Percentiles rank a stretch among this genome's conserved stretches.
Evolutionary conservation across 768 basidiomycete genomes (phyloP).

Genomic region (Mycena maculata): DNA sequence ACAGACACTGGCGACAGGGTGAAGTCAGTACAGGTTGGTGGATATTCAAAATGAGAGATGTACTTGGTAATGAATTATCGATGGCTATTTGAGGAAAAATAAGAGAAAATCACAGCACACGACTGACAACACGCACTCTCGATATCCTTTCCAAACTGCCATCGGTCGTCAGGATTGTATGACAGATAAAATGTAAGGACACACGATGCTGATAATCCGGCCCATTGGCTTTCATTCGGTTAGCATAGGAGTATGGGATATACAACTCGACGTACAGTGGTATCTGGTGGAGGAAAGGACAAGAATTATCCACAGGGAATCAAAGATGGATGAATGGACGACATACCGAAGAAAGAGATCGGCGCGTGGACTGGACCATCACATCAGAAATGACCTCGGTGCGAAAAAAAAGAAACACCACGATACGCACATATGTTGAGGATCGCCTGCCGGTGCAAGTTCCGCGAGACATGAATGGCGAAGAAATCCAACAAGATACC

Average conservation of each 20-base stretch:
- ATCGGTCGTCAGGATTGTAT: neutral
- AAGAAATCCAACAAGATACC: slow-evolving; percentile 66
- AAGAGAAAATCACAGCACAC: neutral
- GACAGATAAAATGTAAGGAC: neutral
- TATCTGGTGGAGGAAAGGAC: slow-evolving; percentile 26
- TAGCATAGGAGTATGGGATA: neutral
- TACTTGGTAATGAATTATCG: slow-evolving; percentile 69
- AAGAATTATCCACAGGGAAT: slow-evolving; percentile 49
- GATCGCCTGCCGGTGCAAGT: slow-evolving; percentile 68
- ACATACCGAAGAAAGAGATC: slow-evolving; percentile 78
- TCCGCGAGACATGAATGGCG: slow-evolving; percentile 68
- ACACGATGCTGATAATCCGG: slow-evolving; percentile 62
- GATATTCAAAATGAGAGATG: slow-evolving; percentile 23
- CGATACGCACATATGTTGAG: slow-evolving; percentile 65
- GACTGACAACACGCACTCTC: slow-evolving; percentile 55
- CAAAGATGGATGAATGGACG: neutral
- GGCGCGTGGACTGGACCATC: too few species aligned
- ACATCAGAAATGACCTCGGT: too few species aligned
- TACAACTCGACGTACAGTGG: slow-evolving; percentile 10
- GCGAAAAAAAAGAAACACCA: too few species aligned
- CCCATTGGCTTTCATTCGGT: slow-evolving; percentile 60
- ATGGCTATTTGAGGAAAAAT: slow-evolving; percentile 51
- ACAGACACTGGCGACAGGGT: slow-evolving; percentile 57
- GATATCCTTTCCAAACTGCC: slow-evolving; percentile 70
- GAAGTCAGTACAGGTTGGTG: neutral